These are phyloP conservation scores for Digitaria exilis DNA, from an alignment of 202 grass and related monocot species.

Conservation along the genomic window DNA sequence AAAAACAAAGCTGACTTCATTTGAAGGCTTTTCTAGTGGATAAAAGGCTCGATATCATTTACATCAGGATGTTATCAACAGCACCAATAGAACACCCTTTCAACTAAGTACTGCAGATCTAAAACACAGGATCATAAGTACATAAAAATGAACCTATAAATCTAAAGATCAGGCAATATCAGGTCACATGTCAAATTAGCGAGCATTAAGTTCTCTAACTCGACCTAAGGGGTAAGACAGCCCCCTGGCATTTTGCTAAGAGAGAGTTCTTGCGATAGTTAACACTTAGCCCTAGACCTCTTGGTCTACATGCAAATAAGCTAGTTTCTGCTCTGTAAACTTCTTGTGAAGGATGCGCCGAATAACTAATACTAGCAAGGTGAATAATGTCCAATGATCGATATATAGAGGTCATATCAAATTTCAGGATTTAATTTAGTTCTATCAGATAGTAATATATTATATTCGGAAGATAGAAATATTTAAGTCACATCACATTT, in stretches of 20 bases:
- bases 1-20: slow-evolving; percentile 18
- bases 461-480: neutral
- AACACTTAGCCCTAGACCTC: neutral
- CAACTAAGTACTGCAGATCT: slow-evolving; percentile 13
- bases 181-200: neutral
- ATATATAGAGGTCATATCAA: neutral
- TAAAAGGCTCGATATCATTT: neutral
- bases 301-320: slow-evolving; percentile 10
- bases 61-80: slow-evolving; percentile 4
- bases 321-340: neutral
- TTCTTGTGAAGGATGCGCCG: neutral
- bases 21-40: slow-evolving; percentile 18
- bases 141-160: slow-evolving; percentile 2
- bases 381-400: neutral
- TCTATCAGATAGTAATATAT: neutral
- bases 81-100: neutral
- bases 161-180: neutral
- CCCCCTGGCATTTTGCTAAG: no score
- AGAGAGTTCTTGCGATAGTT: no score
- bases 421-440: neutral
- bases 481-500: neutral
- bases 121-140: slow-evolving; percentile 18
- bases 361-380: neutral
- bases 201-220: slow-evolving; percentile 14
- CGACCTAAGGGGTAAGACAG: no score